Evolutionary conservation across 495 filamentous ascomycete species (phyloP).

Genomic region (Neurospora sp.): DNA sequence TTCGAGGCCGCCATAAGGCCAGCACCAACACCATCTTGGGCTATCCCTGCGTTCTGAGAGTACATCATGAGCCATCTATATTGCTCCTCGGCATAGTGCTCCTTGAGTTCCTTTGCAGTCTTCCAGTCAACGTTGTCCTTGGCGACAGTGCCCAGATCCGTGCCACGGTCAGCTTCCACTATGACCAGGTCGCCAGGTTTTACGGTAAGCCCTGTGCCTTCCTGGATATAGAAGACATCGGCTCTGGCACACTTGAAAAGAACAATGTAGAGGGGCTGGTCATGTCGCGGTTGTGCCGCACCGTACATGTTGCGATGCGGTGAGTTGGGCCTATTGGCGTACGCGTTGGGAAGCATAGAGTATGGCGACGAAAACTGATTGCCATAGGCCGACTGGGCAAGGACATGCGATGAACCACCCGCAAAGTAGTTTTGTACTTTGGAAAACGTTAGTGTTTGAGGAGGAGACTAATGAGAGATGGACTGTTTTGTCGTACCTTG

Average conservation of each 20-base stretch:
- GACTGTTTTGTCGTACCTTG: background rate
- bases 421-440: slow-evolving; percentile 42
- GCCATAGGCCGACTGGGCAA: slow-evolving; percentile 28
- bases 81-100: slow-evolving; percentile 83
- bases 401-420: slow-evolving; percentile 28
- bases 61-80: slow-evolving; percentile 98
- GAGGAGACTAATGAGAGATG: background rate
- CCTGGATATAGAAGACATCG: slow-evolving; percentile 93
- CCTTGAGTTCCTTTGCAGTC: slow-evolving; percentile 76
- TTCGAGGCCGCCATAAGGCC: slow-evolving; percentile 48
- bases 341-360: slow-evolving; percentile 40
- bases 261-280: slow-evolving; percentile 82
- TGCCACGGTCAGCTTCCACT: slow-evolving; percentile 92
- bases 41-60: slow-evolving; percentile 60
- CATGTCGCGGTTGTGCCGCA: slow-evolving; percentile 58
- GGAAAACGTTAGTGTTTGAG: slow-evolving; percentile 15
- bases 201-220: slow-evolving; percentile 84
- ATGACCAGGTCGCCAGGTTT: slow-evolving; percentile 90
- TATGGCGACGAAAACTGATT: slow-evolving; percentile 32
- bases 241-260: slow-evolving; percentile 91
- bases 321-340: slow-evolving; percentile 42
- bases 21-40: slow-evolving; percentile 44
- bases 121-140: slow-evolving; percentile 74
- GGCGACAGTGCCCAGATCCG: slow-evolving; percentile 87
- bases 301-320: slow-evolving; percentile 52